Conservation (phyloP, 2,329 filamentous ascomycete genomes). For the Cercospora sojina region DNA sequence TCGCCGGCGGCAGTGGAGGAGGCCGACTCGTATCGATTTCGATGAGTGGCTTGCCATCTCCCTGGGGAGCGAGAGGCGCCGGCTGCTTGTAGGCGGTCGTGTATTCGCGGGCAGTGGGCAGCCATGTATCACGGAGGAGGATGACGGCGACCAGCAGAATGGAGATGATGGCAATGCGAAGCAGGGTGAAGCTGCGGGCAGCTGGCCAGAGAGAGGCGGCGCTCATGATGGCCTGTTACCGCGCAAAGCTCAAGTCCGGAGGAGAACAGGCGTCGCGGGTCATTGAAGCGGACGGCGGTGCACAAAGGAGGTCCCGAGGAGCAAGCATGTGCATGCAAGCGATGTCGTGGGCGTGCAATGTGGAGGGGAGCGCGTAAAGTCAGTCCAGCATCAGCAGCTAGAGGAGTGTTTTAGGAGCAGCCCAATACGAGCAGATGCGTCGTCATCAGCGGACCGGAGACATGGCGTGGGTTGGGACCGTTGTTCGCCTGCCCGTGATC, state of each 20-base stretch:
- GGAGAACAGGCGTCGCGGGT: not conserved
- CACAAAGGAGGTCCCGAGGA: not conserved
- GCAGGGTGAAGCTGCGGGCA: conserved; percentile 26
- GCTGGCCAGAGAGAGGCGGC: conserved; percentile 3
- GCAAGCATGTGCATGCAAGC: not conserved
- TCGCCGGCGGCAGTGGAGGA: conserved; percentile 7
- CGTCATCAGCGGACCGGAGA: not conserved
- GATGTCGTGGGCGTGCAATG: not conserved
- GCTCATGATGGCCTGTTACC: conserved; percentile 13
- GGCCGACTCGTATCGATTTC: conserved; percentile 4
- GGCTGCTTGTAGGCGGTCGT: conserved; percentile 5
- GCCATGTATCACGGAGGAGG: conserved; percentile 32
- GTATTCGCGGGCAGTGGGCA: conserved; percentile 20
- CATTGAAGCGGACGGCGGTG: not conserved
- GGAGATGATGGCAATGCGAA: conserved; percentile 29
- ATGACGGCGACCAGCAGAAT: conserved; percentile 28
- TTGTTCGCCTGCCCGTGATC: not conserved
- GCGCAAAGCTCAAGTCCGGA: not conserved
- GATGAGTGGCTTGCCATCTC: not conserved
- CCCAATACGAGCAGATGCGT: not conserved
- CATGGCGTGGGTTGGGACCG: not conserved
- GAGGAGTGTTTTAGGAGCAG: not conserved
- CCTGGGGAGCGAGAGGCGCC: not conserved
- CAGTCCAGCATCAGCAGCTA: not conserved
- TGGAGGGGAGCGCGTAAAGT: not conserved